These are phyloP conservation scores for Candolleomyces efflorescens DNA, from an alignment of 768 basidiomycete genomes.

Conservation along the genomic window DNA sequence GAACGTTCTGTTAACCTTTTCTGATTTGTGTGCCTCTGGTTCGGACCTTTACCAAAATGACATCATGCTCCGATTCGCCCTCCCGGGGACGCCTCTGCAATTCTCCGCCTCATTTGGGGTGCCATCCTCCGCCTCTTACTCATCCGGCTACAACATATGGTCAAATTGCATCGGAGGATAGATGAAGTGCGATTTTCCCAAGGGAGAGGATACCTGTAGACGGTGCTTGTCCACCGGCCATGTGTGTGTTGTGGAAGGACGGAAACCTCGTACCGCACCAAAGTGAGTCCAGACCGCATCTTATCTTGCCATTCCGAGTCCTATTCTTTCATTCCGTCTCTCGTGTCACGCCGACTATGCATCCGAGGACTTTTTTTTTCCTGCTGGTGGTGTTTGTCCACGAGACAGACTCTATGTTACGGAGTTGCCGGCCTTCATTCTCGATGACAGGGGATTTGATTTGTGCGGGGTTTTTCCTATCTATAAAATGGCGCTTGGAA, in stretches of 20 bases:
- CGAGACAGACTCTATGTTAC: no score
- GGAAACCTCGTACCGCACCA: constrained; percentile 72
- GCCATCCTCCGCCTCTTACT: not conserved
- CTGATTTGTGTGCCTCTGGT: constrained; percentile 9
- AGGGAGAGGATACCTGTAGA: constrained; percentile 69
- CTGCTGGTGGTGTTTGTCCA: not conserved
- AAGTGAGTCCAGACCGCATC: constrained; percentile 55
- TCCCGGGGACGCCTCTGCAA: not conserved
- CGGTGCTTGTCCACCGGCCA: constrained; percentile 72
- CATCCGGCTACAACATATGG: not conserved
- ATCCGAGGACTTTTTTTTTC: not conserved
- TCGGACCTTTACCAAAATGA: not conserved
- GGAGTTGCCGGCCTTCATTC: no score
- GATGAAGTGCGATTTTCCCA: constrained; percentile 88
- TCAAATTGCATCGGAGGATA: constrained; percentile 25
- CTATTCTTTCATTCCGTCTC: constrained; percentile 4
- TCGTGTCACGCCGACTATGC: constrained; percentile 6
- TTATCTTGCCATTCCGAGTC: constrained; percentile 6
- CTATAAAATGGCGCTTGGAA: not conserved
- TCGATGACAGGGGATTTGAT: no score
- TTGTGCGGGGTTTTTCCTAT: not conserved
- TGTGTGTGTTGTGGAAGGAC: constrained; percentile 78
- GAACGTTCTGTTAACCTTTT: not conserved
- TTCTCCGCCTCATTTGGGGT: not conserved
- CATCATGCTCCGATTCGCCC: not conserved